A percentile compares a stretch with the other conserved stretches of the same genome.
phyloP scores from a whole-genome alignment of 139 green algal genomes.

The Picochlorum sp. region DNA sequence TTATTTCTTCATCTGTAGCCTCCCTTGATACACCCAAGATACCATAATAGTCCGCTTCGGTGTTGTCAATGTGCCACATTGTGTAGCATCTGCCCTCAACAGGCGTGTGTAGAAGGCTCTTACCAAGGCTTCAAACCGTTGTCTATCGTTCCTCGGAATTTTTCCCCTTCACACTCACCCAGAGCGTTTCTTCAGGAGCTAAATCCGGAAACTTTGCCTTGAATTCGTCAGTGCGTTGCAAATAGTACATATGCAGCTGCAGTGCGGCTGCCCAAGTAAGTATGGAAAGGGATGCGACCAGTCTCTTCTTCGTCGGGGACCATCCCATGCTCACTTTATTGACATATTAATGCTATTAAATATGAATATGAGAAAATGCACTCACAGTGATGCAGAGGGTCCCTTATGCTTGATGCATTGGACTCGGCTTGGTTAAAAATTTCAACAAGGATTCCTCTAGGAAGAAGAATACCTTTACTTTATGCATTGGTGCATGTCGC shows the following conservation, averaged over 20 bases:
- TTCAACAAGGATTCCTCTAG: too few relatives aligned
- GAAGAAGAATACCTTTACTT: too few relatives aligned
- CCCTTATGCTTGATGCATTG: too few relatives aligned
- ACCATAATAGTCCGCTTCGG: constrained; percentile 10
- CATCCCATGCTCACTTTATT: background rate
- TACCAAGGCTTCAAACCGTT: background rate
- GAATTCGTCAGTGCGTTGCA: constrained; percentile 21
- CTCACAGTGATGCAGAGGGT: too few relatives aligned
- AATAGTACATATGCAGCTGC: constrained; percentile 21
- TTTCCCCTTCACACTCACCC: background rate
- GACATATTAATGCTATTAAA: background rate
- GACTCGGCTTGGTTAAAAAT: too few relatives aligned
- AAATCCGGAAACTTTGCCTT: constrained; percentile 25
- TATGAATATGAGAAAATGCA: too few relatives aligned
- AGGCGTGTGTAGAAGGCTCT: too few relatives aligned
- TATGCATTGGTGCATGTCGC: too few relatives aligned
- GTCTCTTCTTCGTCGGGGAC: background rate
- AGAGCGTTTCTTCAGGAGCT: background rate
- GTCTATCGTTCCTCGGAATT: background rate
- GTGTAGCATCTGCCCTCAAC: too few relatives aligned
- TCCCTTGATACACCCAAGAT: constrained; percentile 24
- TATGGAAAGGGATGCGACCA: background rate
- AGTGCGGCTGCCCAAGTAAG: constrained; percentile 9
- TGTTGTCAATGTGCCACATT: background rate
- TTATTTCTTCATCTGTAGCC: constrained; percentile 52